Evolutionary conservation across 2,329 filamentous ascomycete species (phyloP).

Genomic region (Talaromyces marneffei): DNA sequence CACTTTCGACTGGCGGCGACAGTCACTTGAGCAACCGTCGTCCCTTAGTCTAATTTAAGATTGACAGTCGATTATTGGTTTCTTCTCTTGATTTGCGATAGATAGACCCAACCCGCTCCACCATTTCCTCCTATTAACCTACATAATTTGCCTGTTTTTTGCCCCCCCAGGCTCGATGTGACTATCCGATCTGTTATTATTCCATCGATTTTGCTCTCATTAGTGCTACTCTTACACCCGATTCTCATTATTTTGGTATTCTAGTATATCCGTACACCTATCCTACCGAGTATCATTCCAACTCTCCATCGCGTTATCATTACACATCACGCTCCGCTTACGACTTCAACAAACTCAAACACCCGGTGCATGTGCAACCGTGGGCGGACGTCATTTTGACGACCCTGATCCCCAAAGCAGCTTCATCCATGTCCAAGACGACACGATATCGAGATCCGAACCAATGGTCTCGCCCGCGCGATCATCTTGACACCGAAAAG

Average conservation of each 20-base stretch:
- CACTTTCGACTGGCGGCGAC: background rate
- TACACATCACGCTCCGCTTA: background rate
- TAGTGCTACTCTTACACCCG: background rate
- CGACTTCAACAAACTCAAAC: background rate
- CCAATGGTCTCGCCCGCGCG: constrained; percentile 11
- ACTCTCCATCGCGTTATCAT: background rate
- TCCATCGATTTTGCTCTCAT: background rate
- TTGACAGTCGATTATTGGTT: background rate
- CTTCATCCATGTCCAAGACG: constrained; percentile 12
- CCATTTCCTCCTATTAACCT: constrained; percentile 1
- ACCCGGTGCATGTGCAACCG: constrained; percentile 2
- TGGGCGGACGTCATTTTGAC: constrained; percentile 14
- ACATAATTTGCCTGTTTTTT: constrained; percentile 1
- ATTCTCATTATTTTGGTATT: background rate
- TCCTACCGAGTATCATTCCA: background rate
- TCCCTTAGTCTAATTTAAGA: background rate
- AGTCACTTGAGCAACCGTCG: constrained; percentile 3
- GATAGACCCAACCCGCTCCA: background rate
- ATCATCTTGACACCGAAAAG: constrained; percentile 14
- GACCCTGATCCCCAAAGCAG: constrained; percentile 2
- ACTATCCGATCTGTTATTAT: background rate
- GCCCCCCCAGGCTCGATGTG: background rate
- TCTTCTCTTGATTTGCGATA: background rate
- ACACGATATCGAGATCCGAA: constrained; percentile 12
- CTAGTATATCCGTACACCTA: background rate